Base-by-base conservation (phyloP, 257 asterid genomes). In the Solanum bulbocastanum region DNA sequence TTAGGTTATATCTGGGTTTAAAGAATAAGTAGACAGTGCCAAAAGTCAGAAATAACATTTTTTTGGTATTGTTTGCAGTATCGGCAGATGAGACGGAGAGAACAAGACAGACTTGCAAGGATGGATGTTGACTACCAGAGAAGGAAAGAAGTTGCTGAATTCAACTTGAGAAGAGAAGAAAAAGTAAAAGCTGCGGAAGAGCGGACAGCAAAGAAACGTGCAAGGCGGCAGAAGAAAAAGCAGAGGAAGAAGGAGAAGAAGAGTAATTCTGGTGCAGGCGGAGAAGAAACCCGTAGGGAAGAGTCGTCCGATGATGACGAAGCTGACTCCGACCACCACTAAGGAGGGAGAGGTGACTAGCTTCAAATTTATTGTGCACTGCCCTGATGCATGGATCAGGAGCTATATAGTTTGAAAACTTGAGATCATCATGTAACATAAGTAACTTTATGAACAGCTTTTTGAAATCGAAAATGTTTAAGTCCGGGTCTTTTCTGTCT, bases 61-160 rank as follows among this genome's bases (percentile, higher is more conserved):
- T 30, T 58, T 90, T 82, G 86, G 56, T 42, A 69, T 5, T 92
- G 18, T 60, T 89, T 82, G 87, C 93, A 96, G 99, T 97, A 97
- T 91, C 97, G 98, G 39, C 99, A 97, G 92, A 97, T 97, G 99
- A 94, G 99, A 91, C 92, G 98, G 73, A 97, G 94, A 90, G 99
- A 97, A 89, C 99, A 97, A 91, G 99, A 97, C 58, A 93, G 99
- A 65, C 94, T 96, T 88, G 90, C 98, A n/a, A 94, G 98, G 94
- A 96, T 97, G 99, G 99, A 97, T 27, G 95, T 46, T 46, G 98
- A 97, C 91, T 87, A 89, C 92, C 93, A 91, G 92, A 97, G 85
- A 90, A 91, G 97, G 88, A 96, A 96, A 92, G 96, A 93, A 89
- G 12, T 92, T 60, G 89, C 96, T 46, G 99, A 96, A 87, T 97